A percentile compares a stretch with the other conserved stretches of the same genome.
Evolutionary conservation across 805 yeast species (phyloP).

Genomic region (Monosporozyma solicola): DNA sequence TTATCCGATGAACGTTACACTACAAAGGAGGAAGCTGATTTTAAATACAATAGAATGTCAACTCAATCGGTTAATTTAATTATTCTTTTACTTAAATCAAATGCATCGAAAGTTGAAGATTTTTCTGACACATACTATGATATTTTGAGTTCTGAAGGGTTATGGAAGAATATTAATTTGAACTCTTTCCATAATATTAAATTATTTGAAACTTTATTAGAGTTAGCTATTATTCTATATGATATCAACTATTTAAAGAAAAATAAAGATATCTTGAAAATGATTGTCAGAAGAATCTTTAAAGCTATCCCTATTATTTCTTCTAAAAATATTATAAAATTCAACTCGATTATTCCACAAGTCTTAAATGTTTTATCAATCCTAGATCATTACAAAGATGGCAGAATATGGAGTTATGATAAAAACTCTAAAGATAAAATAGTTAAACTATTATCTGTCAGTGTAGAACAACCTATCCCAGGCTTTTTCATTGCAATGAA

Average conservation of each 20-base stretch:
- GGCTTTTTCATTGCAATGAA: slow-evolving; percentile 35
- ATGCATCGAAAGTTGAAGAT: slow-evolving; percentile 6
- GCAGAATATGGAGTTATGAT: slow-evolving; percentile 44
- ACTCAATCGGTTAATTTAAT: slow-evolving; percentile 43
- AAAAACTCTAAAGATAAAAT: slow-evolving; percentile 41
- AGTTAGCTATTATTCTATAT: slow-evolving; percentile 30
- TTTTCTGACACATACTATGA: slow-evolving; percentile 17
- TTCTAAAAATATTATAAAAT: slow-evolving; percentile 33
- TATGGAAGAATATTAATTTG: slow-evolving; percentile 37
- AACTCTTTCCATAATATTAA: slow-evolving; percentile 33
- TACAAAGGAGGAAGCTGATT: slow-evolving; percentile 52
- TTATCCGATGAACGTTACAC: slow-evolving; percentile 69
- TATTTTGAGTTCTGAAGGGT: slow-evolving; percentile 34
- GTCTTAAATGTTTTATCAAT: slow-evolving; percentile 40
- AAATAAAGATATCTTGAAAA: slow-evolving; percentile 26
- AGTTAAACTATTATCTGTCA: slow-evolving; percentile 39
- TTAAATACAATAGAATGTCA: slow-evolving; percentile 54
- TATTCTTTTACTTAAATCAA: slow-evolving; percentile 22
- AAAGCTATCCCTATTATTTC: slow-evolving; percentile 27
- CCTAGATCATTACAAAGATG: slow-evolving; percentile 38
- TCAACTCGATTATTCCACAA: slow-evolving; percentile 39
- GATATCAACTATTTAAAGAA: slow-evolving; percentile 11
- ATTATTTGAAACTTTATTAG: slow-evolving; percentile 36
- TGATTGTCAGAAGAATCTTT: slow-evolving; percentile 26
- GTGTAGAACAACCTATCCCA: slow-evolving; percentile 46